A percentile compares a stretch with the other conserved stretches of the same genome.
These are phyloP conservation scores for Podaxis sp. DNA, from an alignment of 768 basidiomycete species.

Conservation along the genomic window DNA sequence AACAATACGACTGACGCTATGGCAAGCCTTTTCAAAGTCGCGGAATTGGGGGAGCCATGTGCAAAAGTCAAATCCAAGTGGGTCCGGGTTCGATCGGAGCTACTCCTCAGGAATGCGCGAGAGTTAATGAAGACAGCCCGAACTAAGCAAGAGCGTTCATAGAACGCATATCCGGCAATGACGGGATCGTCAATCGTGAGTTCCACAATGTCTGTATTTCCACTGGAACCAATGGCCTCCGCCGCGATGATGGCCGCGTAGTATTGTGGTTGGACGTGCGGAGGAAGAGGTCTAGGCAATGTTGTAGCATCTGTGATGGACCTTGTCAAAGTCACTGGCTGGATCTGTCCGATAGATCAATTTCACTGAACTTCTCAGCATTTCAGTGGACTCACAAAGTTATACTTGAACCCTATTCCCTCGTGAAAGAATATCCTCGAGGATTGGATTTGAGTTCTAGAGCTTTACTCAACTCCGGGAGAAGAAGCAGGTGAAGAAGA, in stretches of 20 bases:
- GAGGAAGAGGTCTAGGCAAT: constrained; percentile 46
- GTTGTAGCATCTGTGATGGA: constrained; percentile 57
- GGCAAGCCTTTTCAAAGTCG: constrained; percentile 48
- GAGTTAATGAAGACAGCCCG: constrained; percentile 63
- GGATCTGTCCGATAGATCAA: constrained; percentile 43
- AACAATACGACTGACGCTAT: constrained; percentile 39
- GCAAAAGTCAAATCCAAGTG: constrained; percentile 45
- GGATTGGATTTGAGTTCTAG: constrained; percentile 49
- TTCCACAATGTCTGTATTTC: constrained; percentile 43
- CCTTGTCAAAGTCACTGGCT: constrained; percentile 56
- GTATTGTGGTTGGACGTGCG: constrained; percentile 67
- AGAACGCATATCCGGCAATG: constrained; percentile 64
- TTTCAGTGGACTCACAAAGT: constrained; percentile 39
- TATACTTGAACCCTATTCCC: constrained; percentile 73
- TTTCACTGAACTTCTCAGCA: not conserved
- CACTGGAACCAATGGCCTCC: constrained; percentile 54
- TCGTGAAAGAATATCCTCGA: constrained; percentile 61
- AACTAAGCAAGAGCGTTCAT: constrained; percentile 41
- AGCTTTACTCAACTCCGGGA: not conserved
- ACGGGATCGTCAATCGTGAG: constrained; percentile 44
- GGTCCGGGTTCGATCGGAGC: constrained; percentile 35
- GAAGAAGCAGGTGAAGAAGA: not conserved
- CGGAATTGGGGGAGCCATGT: constrained; percentile 27
- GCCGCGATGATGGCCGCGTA: constrained; percentile 63
- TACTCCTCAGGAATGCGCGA: constrained; percentile 44